A percentile compares a stretch with the other conserved stretches of the same genome.
phyloP scores from a whole-genome alignment of 805 yeast species.

The Vanderwaltozyma verrucispora region DNA sequence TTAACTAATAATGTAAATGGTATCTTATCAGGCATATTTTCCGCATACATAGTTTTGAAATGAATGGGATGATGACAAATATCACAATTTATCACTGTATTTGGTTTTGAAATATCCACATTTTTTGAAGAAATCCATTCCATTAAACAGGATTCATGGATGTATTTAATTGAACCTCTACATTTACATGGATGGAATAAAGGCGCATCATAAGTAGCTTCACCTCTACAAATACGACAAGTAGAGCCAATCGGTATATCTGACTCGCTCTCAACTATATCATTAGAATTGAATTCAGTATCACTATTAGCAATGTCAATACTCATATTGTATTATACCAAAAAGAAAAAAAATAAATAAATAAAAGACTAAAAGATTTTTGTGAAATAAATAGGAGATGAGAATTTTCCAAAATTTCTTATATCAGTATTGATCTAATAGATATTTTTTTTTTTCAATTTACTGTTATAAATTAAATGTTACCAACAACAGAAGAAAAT shows the following conservation, averaged over 20 bases:
- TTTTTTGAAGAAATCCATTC: slow-evolving; percentile 62
- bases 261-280: too few species aligned
- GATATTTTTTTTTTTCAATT: too few species aligned
- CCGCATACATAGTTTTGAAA: slow-evolving; percentile 55
- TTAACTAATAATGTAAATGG: slow-evolving; percentile 43
- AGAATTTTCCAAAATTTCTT: too few species aligned
- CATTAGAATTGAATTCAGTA: too few species aligned
- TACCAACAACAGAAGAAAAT: too few species aligned
- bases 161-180: slow-evolving; percentile 83
- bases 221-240: slow-evolving; percentile 93
- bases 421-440: too few species aligned
- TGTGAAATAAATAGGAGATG: too few species aligned
- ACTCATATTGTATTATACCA: too few species aligned
- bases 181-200: slow-evolving; percentile 88
- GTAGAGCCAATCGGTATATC: slow-evolving; percentile 24
- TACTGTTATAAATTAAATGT: too few species aligned
- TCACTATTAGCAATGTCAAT: too few species aligned
- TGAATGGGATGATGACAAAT: slow-evolving; percentile 71
- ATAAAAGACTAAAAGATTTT: too few species aligned
- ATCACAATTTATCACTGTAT: slow-evolving; percentile 63
- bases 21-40: slow-evolving; percentile 51
- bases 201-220: slow-evolving; percentile 69
- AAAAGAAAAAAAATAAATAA: too few species aligned
- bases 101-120: slow-evolving; percentile 23
- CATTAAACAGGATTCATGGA: slow-evolving; percentile 83